phyloP scores from a whole-genome alignment of 169 alveolate genomes.

The Eimeria praecox region DNA sequence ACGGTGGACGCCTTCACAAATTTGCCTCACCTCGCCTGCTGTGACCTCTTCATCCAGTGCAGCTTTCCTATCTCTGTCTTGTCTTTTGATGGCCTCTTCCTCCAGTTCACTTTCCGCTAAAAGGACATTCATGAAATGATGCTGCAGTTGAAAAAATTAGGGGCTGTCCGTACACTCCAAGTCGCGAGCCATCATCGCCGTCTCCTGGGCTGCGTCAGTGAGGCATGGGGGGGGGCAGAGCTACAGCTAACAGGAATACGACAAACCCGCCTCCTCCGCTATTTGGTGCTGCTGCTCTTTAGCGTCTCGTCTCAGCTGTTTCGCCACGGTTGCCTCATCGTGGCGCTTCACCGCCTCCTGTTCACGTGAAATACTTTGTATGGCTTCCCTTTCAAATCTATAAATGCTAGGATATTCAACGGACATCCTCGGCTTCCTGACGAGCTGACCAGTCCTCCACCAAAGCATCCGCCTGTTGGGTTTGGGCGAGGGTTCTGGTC shows the following conservation, averaged over 20 bases:
- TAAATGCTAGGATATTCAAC: neutral
- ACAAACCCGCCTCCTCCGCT: slow-evolving; percentile 31
- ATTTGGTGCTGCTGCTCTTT: slow-evolving; percentile 46
- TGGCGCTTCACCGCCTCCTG: slow-evolving; percentile 44
- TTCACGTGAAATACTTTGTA: neutral
- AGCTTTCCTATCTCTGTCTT: slow-evolving; percentile 21
- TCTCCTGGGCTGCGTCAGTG: slow-evolving; percentile 13
- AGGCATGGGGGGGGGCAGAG: neutral
- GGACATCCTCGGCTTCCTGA: slow-evolving; percentile 24
- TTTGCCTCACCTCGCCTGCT: slow-evolving; percentile 11
- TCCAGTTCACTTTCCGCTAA: slow-evolving; percentile 56
- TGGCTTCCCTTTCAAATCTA: neutral
- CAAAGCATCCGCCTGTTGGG: slow-evolving; percentile 47
- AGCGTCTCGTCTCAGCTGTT: slow-evolving; percentile 24
- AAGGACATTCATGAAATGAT: neutral
- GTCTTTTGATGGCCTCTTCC: slow-evolving; percentile 13
- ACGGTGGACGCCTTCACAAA: too few relatives aligned
- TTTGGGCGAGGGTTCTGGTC: slow-evolving; percentile 2
- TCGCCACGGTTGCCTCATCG: neutral
- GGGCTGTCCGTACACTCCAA: slow-evolving; percentile 21
- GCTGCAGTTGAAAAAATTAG: neutral
- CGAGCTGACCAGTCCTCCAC: slow-evolving; percentile 57
- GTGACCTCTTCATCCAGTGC: neutral
- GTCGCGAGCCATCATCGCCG: slow-evolving; percentile 52
- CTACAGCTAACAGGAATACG: neutral